Evolutionary conservation across 768 basidiomycete genomes (phyloP).

Genomic region (Kwoniella dejecticola): DNA sequence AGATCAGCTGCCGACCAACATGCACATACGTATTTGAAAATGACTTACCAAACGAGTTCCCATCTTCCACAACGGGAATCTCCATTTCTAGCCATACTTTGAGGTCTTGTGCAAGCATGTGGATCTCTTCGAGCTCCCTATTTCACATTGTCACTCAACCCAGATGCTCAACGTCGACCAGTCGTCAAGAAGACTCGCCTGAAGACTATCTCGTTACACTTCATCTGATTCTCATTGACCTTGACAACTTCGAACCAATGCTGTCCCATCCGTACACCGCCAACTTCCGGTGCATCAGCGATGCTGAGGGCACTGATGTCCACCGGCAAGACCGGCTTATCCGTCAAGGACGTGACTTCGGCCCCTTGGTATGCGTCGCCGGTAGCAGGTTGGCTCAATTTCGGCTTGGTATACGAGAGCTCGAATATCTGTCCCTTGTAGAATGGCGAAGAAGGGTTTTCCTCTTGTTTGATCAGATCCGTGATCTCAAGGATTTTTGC

Average conservation of each 20-base stretch:
- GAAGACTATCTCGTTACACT: conserved; percentile 18
- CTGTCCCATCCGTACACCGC: conserved; percentile 17
- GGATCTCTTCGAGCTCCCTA: conserved; percentile 42
- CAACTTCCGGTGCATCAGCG: conserved; percentile 1
- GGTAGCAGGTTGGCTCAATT: conserved; percentile 25
- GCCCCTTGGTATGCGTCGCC: neutral
- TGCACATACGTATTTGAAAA: neutral
- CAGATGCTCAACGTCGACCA: neutral
- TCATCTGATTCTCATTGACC: conserved; percentile 28
- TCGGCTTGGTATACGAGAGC: conserved; percentile 10
- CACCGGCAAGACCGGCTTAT: conserved; percentile 14
- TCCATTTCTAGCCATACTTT: conserved; percentile 46
- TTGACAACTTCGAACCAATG: conserved; percentile 47
- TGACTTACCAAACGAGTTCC: conserved; percentile 43
- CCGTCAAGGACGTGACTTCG: neutral
- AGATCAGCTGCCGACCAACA: neutral
- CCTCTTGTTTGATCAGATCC: conserved; percentile 26
- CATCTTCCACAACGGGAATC: conserved; percentile 48
- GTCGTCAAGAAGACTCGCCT: conserved; percentile 25
- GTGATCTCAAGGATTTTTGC: conserved; percentile 34
- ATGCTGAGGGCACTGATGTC: conserved; percentile 13
- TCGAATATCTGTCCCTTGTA: conserved; percentile 25
- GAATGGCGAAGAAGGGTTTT: conserved; percentile 32
- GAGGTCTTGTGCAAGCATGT: conserved; percentile 34
- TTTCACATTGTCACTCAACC: neutral